These are phyloP conservation scores for Ascochyta clinopodiicola DNA, from an alignment of 2,329 filamentous ascomycete genomes.

Conservation along the genomic window DNA sequence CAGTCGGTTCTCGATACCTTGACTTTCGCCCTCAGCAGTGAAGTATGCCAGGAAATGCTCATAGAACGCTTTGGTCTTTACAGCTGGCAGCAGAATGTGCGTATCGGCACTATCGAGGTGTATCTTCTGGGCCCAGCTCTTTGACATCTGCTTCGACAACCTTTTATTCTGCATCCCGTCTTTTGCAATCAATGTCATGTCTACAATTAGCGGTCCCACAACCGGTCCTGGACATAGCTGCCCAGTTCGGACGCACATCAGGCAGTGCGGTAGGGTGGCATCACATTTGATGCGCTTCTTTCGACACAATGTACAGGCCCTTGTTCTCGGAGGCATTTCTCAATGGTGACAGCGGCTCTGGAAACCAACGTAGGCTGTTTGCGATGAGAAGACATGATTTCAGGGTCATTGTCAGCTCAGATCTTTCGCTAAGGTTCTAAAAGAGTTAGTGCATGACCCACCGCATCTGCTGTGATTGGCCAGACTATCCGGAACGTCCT, in stretches of 20 bases:
- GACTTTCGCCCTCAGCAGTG: slow-evolving; percentile 31
- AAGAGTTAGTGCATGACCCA: too few species aligned
- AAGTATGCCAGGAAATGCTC: slow-evolving; percentile 36
- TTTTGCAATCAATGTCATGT: slow-evolving; percentile 33
- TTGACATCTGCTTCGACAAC: background rate
- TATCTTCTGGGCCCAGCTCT: background rate
- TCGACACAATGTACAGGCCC: slow-evolving; percentile 37
- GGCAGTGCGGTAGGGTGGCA: slow-evolving; percentile 37
- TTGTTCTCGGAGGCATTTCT: slow-evolving; percentile 36
- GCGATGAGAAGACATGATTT: background rate
- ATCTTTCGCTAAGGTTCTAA: too few species aligned
- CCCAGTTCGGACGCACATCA: slow-evolving; percentile 36
- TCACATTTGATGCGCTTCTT: slow-evolving; percentile 45
- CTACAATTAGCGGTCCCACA: slow-evolving; percentile 39
- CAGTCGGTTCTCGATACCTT: slow-evolving; percentile 30
- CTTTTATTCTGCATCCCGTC: slow-evolving; percentile 23
- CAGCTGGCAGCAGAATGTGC: background rate
- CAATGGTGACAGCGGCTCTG: background rate
- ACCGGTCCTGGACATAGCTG: slow-evolving; percentile 35
- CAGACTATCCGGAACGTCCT: background rate
- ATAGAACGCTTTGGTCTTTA: slow-evolving; percentile 27
- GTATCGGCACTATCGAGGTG: background rate
- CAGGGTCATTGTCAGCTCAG: too few species aligned
- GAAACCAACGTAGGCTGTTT: background rate
- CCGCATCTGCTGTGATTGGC: too few species aligned